Conservation (phyloP, 768 basidiomycete species). For the Pleurotus djamor region DNA sequence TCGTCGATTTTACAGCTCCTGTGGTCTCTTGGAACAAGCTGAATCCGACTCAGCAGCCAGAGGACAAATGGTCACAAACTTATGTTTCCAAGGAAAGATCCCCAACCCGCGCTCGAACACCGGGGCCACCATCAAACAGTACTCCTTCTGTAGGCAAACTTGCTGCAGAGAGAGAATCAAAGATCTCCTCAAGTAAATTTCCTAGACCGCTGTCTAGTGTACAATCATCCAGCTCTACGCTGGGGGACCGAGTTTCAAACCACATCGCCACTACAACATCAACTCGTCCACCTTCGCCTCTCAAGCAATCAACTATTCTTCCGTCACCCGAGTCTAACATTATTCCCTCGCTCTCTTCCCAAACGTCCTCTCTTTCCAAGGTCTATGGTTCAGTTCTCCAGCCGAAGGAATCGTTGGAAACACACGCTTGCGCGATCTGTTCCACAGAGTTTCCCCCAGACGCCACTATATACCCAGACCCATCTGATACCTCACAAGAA, state of each 20-base stretch:
- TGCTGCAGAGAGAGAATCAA: conserved; percentile 8
- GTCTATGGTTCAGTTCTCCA: conserved; percentile 86
- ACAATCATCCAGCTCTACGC: conserved; percentile 21
- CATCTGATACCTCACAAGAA: conserved; percentile 29
- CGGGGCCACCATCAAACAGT: conserved; percentile 12
- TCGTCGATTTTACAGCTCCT: conserved; percentile 45
- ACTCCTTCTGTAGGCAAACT: conserved; percentile 11
- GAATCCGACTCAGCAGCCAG: conserved; percentile 33
- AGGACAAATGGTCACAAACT: conserved; percentile 81
- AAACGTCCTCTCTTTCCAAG: conserved; percentile 66
- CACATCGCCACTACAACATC: conserved; percentile 56
- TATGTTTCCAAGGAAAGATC: conserved; percentile 61
- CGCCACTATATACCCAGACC: conserved; percentile 84
- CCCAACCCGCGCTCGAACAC: conserved; percentile 31
- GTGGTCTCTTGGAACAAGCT: conserved; percentile 64
- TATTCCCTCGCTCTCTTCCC: conserved; percentile 49
- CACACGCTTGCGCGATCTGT: conserved; percentile 70
- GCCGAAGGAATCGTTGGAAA: conserved; percentile 68
- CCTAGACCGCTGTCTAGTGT: conserved; percentile 41
- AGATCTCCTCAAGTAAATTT: conserved; percentile 38
- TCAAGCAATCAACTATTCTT: conserved; percentile 50
- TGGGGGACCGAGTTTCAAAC: conserved; percentile 50
- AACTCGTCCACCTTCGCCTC: conserved; percentile 51
- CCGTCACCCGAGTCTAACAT: conserved; percentile 55
- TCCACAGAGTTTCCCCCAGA: conserved; percentile 69